These are phyloP conservation scores for Mariannaea elegans DNA, from an alignment of 2,329 filamentous ascomycete species.

Conservation along the genomic window DNA sequence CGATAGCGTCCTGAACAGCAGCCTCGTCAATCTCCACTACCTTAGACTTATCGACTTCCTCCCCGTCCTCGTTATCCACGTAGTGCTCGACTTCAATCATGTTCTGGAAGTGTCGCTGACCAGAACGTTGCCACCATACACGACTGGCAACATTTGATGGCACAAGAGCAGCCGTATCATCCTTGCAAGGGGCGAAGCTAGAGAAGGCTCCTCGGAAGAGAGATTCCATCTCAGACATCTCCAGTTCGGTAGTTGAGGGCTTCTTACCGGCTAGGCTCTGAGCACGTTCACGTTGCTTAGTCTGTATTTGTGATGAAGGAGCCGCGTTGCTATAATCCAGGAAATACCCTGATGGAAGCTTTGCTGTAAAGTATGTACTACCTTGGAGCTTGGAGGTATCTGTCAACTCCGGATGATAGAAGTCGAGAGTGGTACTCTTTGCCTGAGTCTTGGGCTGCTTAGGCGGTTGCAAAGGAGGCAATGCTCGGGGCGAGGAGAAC, in stretches of 20 bases:
- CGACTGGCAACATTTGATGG: slow-evolving; percentile 73
- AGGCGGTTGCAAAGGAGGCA: slow-evolving; percentile 74
- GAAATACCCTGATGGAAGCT: slow-evolving; percentile 73
- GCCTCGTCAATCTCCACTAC: slow-evolving; percentile 59
- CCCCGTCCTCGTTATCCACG: slow-evolving; percentile 50
- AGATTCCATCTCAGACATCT: slow-evolving; percentile 75
- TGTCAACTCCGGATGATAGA: slow-evolving; percentile 62
- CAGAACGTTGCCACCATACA: slow-evolving; percentile 80
- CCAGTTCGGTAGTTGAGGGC: slow-evolving; percentile 62
- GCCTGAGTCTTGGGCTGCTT: slow-evolving; percentile 75
- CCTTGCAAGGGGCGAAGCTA: slow-evolving; percentile 79
- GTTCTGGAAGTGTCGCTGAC: slow-evolving; percentile 71
- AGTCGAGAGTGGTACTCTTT: slow-evolving; percentile 66
- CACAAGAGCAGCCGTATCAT: slow-evolving; percentile 76
- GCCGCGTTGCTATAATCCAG: slow-evolving; percentile 74
- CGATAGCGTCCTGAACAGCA: slow-evolving; percentile 62
- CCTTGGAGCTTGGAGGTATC: slow-evolving; percentile 63
- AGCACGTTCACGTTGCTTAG: slow-evolving; percentile 76
- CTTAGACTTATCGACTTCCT: slow-evolving; percentile 45
- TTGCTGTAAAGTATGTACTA: slow-evolving; percentile 73
- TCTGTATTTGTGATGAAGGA: slow-evolving; percentile 61
- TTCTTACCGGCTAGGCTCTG: slow-evolving; percentile 71
- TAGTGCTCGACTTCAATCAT: slow-evolving; percentile 64
- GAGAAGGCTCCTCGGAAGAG: slow-evolving; percentile 82
- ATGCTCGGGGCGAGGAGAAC: slow-evolving; percentile 72